These are phyloP conservation scores for Diplodia scrobiculata DNA, from an alignment of 2,329 filamentous ascomycete genomes.

Conservation along the genomic window DNA sequence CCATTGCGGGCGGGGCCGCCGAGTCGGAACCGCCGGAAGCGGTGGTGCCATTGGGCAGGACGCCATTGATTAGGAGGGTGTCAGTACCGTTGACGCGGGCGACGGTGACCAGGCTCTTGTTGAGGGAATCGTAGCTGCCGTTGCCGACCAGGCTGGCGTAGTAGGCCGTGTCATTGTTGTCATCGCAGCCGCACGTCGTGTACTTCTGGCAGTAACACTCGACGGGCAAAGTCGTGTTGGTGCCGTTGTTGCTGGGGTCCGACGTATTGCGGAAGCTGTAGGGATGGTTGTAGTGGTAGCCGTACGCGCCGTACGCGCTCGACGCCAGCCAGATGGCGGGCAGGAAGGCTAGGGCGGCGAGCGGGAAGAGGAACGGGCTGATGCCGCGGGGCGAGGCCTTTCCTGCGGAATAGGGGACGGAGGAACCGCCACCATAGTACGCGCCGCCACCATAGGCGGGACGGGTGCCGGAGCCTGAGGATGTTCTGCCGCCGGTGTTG, in stretches of 20 bases:
- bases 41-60: constrained; percentile 62
- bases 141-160: constrained; percentile 61
- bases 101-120: constrained; percentile 65
- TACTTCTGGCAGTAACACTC: constrained; percentile 63
- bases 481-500: constrained; percentile 50
- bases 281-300: constrained; percentile 62
- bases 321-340: constrained; percentile 61
- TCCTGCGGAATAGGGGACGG: constrained; percentile 63
- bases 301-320: constrained; percentile 58
- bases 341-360: constrained; percentile 58
- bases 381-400: constrained; percentile 52
- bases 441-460: constrained; percentile 63
- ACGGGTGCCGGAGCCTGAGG: constrained; percentile 59
- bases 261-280: constrained; percentile 56
- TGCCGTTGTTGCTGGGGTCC: constrained; percentile 48
- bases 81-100: constrained; percentile 63
- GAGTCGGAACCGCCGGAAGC: constrained; percentile 44
- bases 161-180: constrained; percentile 61
- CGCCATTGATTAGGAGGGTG: constrained; percentile 74
- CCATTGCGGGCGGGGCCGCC: background rate
- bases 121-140: constrained; percentile 59
- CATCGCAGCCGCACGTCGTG: constrained; percentile 67
- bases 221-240: constrained; percentile 63
- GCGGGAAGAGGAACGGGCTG: constrained; percentile 54
- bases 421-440: constrained; percentile 65